Evolutionary conservation across 495 filamentous ascomycete genomes (phyloP).

Genomic region (Bombardia bombarda): DNA sequence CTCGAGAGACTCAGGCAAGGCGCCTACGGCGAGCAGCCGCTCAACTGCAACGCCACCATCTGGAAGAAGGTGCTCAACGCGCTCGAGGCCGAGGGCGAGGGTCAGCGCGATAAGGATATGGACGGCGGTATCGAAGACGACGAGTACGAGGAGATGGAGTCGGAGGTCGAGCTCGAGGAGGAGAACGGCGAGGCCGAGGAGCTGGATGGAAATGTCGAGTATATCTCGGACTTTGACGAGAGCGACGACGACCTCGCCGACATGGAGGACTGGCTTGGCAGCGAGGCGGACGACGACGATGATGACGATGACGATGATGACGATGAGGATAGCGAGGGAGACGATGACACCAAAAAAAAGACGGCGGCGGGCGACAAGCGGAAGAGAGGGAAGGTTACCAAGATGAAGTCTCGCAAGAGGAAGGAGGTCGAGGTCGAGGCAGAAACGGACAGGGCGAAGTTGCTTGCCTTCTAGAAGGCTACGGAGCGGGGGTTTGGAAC

Average conservation of each 20-base stretch:
- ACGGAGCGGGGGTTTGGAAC: background rate
- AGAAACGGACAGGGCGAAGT: slow-evolving; percentile 39
- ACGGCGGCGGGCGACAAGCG: slow-evolving; percentile 52
- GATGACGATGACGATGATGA: slow-evolving; percentile 46
- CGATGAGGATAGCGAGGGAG: slow-evolving; percentile 35
- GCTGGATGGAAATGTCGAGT: slow-evolving; percentile 72
- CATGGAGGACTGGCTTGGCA: slow-evolving; percentile 42
- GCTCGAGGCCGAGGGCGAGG: slow-evolving; percentile 79
- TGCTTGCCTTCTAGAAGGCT: slow-evolving; percentile 35
- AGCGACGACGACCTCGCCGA: slow-evolving; percentile 46
- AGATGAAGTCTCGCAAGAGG: slow-evolving; percentile 55
- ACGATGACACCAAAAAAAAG: slow-evolving; percentile 40
- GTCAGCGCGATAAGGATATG: slow-evolving; percentile 74
- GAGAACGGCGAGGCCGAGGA: slow-evolving; percentile 56
- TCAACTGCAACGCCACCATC: slow-evolving; percentile 88
- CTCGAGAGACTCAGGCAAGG: slow-evolving; percentile 86
- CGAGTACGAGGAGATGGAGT: slow-evolving; percentile 58
- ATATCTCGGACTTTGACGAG: slow-evolving; percentile 57
- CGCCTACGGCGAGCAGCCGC: slow-evolving; percentile 86
- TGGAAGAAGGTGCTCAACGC: slow-evolving; percentile 97
- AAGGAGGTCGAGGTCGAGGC: slow-evolving; percentile 69
- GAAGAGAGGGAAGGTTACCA: slow-evolving; percentile 51
- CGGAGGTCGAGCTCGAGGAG: slow-evolving; percentile 58
- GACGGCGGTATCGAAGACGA: slow-evolving; percentile 82
- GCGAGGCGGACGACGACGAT: slow-evolving; percentile 37